Percentiles rank a stretch among this genome's conserved stretches.
Evolutionary conservation across 164 flowering plant genomes (phyloP).

Genomic region (Chimonanthus salicifolius): DNA sequence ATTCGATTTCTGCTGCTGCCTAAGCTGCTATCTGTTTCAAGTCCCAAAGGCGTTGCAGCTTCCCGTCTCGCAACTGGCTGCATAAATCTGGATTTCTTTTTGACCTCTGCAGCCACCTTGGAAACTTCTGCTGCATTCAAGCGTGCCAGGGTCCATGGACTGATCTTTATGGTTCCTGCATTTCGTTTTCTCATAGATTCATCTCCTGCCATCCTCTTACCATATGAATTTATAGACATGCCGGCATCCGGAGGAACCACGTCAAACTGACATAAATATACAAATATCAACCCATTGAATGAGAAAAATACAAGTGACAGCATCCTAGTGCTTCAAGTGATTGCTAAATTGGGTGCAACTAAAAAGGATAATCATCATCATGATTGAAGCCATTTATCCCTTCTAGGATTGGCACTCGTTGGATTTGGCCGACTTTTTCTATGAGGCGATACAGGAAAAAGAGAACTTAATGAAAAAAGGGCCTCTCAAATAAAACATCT

Average conservation of each 20-base stretch:
- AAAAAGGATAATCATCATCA: not conserved
- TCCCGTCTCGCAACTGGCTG: conserved; percentile 69
- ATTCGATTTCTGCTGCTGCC: conserved; percentile 65
- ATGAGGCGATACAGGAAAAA: no score
- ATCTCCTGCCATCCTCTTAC: conserved; percentile 48
- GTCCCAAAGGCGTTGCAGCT: conserved; percentile 22
- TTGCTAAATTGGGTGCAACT: not conserved
- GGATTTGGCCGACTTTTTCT: not conserved
- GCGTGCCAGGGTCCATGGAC: conserved; percentile 92
- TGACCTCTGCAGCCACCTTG: conserved; percentile 81
- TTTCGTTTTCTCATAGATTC: conserved; percentile 60
- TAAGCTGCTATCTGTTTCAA: conserved; percentile 62
- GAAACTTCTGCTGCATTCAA: conserved; percentile 89
- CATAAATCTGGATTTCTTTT: conserved; percentile 77
- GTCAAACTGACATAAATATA: conserved; percentile 63
- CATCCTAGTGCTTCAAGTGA: not conserved
- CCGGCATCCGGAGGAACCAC: conserved; percentile 85
- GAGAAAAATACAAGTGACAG: not conserved
- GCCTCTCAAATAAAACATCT: no score
- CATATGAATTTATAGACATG: conserved; percentile 57
- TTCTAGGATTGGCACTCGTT: not conserved
- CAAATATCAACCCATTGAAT: not conserved
- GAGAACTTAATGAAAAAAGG: no score
- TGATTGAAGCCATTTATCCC: not conserved
- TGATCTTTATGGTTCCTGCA: conserved; percentile 61